phyloP scores from a whole-genome alignment of 495 filamentous ascomycete species.

The Aspergillus bridgeri region DNA sequence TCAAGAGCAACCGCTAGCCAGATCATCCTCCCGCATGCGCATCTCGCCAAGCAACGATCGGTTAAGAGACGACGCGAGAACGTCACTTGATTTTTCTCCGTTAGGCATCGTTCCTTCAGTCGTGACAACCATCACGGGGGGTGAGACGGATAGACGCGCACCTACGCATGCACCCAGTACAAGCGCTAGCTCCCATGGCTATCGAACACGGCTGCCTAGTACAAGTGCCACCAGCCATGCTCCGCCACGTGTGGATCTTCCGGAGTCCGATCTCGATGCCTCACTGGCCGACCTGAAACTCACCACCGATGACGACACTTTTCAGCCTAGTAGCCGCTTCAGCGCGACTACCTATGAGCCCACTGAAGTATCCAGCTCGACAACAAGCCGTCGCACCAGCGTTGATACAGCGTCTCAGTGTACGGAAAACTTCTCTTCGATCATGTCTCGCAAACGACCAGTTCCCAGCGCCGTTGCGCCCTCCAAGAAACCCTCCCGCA shows the following conservation, averaged over 20 bases:
- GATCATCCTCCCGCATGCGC: slow-evolving; percentile 25
- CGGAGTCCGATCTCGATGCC: slow-evolving; percentile 20
- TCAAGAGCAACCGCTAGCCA: slow-evolving; percentile 22
- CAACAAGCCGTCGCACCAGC: slow-evolving; percentile 43
- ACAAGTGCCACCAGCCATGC: slow-evolving; percentile 13
- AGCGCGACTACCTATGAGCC: slow-evolving; percentile 70
- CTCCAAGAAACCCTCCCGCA: slow-evolving; percentile 43
- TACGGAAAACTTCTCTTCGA: slow-evolving; percentile 33
- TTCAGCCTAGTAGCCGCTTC: slow-evolving; percentile 64
- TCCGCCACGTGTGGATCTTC: slow-evolving; percentile 26
- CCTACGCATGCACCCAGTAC: slow-evolving; percentile 13
- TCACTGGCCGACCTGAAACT: slow-evolving; percentile 27
- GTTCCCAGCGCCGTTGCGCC: slow-evolving; percentile 40
- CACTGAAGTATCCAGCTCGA: slow-evolving; percentile 34
- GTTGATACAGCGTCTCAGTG: slow-evolving; percentile 34
- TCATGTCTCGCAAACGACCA: slow-evolving; percentile 49
- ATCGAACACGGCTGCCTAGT: slow-evolving; percentile 8
- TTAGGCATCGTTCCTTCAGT: slow-evolving; percentile 27
- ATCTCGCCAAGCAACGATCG: slow-evolving; percentile 17
- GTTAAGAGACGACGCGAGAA: slow-evolving; percentile 9
- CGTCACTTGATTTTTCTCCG: slow-evolving; percentile 5
- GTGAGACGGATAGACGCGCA: slow-evolving; percentile 19
- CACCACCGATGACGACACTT: slow-evolving; percentile 14
- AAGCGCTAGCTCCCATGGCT: slow-evolving; percentile 6
- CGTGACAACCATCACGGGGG: slow-evolving; percentile 41